phyloP scores from a whole-genome alignment of 139 green algal genomes.

The Chlamydomonas applanata region DNA sequence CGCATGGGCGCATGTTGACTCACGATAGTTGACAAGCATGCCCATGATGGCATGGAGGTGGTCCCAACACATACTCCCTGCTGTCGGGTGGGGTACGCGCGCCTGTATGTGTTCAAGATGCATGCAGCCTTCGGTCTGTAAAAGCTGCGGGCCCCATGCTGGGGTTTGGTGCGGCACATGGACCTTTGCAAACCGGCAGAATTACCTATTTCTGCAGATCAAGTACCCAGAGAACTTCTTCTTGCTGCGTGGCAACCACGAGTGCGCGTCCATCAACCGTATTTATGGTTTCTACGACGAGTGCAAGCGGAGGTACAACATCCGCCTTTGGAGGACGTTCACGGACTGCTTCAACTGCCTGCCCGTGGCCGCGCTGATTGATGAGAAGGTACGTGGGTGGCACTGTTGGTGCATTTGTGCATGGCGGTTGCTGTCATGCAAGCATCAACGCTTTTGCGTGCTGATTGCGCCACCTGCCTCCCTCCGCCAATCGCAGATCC shows the following conservation, averaged over 20 bases:
- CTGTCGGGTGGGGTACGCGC: too few species aligned
- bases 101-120: too few species aligned
- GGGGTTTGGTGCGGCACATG: too few species aligned
- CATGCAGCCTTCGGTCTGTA: too few species aligned
- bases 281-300: constrained; percentile 99
- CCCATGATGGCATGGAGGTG: too few species aligned
- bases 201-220: constrained; percentile 57
- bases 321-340: constrained; percentile 98
- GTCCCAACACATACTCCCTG: too few species aligned
- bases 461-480: too few species aligned
- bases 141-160: too few species aligned
- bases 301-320: constrained; percentile 99
- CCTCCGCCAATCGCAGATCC: constrained; percentile 84
- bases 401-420: background rate
- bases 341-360: constrained; percentile 99
- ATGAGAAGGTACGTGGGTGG: constrained; percentile 89
- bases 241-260: constrained; percentile 90
- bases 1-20: background rate
- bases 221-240: constrained; percentile 99
- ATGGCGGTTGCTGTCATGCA: background rate
- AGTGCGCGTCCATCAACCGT: constrained; percentile 94
- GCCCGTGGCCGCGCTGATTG: constrained; percentile 94
- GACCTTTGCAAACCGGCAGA: too few species aligned
- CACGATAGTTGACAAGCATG: too few species aligned
- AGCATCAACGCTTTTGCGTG: too few species aligned